A percentile compares a stretch with the other conserved stretches of the same genome.
phyloP scores from a whole-genome alignment of 2,329 filamentous ascomycete genomes.

The Lachnellula suecica region DNA sequence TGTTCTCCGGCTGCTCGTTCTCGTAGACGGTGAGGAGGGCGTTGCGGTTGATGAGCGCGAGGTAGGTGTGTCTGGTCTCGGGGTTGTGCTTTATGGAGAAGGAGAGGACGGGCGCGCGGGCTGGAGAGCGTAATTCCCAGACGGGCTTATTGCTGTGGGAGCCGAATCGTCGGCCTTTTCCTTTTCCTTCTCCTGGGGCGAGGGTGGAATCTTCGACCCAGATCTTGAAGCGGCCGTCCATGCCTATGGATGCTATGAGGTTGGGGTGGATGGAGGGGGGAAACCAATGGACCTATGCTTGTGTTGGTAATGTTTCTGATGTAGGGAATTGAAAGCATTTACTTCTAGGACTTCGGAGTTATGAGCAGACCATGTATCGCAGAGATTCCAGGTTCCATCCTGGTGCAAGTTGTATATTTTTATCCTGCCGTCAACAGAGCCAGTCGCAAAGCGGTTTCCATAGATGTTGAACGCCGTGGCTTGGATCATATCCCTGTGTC shows the following conservation, averaged over 20 bases:
- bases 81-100: conserved; percentile 84
- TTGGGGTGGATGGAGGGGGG: conserved; percentile 84
- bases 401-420: conserved; percentile 86
- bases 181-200: conserved; percentile 67
- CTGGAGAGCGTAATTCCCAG: conserved; percentile 27
- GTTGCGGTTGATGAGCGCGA: conserved; percentile 81
- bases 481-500: conserved; percentile 57
- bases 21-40: conserved; percentile 80
- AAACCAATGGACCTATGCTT: conserved; percentile 83
- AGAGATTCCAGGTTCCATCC: conserved; percentile 74
- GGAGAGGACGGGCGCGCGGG: conserved; percentile 60
- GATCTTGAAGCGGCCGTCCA: conserved; percentile 86
- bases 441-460: conserved; percentile 86
- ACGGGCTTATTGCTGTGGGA: conserved; percentile 64
- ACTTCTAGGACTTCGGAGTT: conserved; percentile 88
- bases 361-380: conserved; percentile 88
- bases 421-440: conserved; percentile 88
- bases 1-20: conserved; percentile 78
- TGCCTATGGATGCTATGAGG: conserved; percentile 82
- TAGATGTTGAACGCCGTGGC: conserved; percentile 84
- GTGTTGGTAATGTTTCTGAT: conserved; percentile 6
- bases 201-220: conserved; percentile 91
- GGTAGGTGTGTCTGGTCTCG: conserved; percentile 76
- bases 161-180: conserved; percentile 78
- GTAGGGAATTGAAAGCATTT: conserved; percentile 31